Evolutionary conservation across 768 basidiomycete species (phyloP), one percentile per base, ranked within the genome.

Genomic region (Termitomyces sp.): DNA sequence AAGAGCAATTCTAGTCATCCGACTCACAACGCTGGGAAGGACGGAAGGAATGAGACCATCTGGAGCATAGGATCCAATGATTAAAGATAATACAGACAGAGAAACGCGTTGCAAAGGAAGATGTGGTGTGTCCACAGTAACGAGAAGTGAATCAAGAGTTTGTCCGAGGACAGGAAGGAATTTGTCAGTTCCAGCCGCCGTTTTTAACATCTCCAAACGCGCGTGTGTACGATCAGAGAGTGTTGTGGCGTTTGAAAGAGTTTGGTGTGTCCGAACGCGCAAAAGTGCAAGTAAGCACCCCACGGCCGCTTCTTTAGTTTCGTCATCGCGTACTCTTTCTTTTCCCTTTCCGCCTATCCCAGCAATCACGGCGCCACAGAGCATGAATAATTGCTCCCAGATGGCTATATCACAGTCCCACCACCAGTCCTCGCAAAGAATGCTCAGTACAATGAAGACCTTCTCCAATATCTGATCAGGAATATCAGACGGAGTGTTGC

Each of bases 351-450:
- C 79, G 58, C 87, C 89, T 9, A 89, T 75, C 15, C 84, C 82
- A 20, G 86, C 87, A 7, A 91, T 71, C 36, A 90, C 78, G 16
- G 88, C 82, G 39, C 84, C 83, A 64, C 80, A 89, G 16, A 93
- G 77, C 78, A 87, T 89, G 71, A 96, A 92, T 28, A 94, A 75
- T 68, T 97, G 94, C 68, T 90, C 88, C 94, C 94, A 96, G 32
- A 86, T 73, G 57, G 78, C 78, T 40, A 84, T 53, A 50, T 92
- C 91, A 69, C 88, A 88, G 20, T 78, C 77, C 90, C 91, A 92
- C 92, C 93, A 95, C 89, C 92, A 93, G n/a, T 79, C 76, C 20
- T 86, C 80, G 64, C 82, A 85, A 28, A 98, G 78, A 1, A 82
- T 66, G 3, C 76, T 70, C 35, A 96, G 75, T 13, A 83, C 75